Base-by-base conservation (phyloP, 2,329 filamentous ascomycete genomes). In the Furcasterigmium furcatum region DNA sequence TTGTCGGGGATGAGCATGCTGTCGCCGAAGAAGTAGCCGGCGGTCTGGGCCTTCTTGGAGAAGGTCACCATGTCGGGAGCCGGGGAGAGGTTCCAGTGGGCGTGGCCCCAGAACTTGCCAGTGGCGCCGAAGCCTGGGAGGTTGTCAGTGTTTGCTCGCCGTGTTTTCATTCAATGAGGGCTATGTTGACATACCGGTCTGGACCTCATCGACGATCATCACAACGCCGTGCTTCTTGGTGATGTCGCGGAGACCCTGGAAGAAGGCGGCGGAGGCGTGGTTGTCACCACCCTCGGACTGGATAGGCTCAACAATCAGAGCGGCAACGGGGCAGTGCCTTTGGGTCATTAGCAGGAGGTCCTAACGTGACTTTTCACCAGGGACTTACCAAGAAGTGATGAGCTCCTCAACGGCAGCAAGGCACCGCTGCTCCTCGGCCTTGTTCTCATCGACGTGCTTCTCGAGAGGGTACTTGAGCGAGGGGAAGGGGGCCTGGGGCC, bases 51-150 rank as follows among this genome's bases (percentile, higher is more conserved):
- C 71, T 92, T 92, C 77, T 92, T 92, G 54, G 80, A 86, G 72
- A 92, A 92, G 22, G 88, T 91, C n/a, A 92, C 88, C 70, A 92
- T 91, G 62, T 92, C 88, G 2, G 88, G 88, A 19, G 87, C 85
- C 10, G 80, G 71, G 34, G 71, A 58, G 36, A 91, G 73, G 59
- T 85, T 78, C 88, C 88, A 92, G 77, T 91, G 87, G 55, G 91
- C 87, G 65, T 92, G 88, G 13, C 86, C 88, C 88, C 88, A 92
- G 78, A 91, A 91, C 60, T 87, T 88, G 48, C 88, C 88, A 1
- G 88, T 92, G n/a, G 88, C 87, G 58, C 88, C 88, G 42, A 91
- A 82, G 61, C 87, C 87, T 43, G 24, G 10, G 18, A 14, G 3
- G 13, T n/a, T 5, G 35, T 50, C 1, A 50, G 39, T 10, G 1